Evolutionary conservation across 139 green algal species (phyloP), one percentile per base, ranked within the genome.

Genomic region (Tetraselmis chui): DNA sequence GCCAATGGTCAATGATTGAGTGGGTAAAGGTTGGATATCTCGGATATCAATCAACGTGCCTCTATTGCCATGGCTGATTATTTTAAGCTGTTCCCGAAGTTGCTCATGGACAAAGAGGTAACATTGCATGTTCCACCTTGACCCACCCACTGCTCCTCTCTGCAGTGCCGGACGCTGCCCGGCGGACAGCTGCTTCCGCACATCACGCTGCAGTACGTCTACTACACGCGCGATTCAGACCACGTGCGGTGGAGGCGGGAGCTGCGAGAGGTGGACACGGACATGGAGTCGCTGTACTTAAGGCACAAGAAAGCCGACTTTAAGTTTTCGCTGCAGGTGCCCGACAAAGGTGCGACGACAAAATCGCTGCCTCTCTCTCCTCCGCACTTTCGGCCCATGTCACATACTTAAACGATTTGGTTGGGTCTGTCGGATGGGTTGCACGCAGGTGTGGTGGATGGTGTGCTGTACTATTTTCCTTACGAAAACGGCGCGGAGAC

Each of bases 391-490:
- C n/a, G n/a, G n/a, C n/a, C n/a, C n/a, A n/a, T n/a, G n/a, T n/a
- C n/a, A n/a, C n/a, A n/a, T n/a, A n/a, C n/a, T n/a, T n/a, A n/a
- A n/a, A n/a, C n/a, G n/a, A n/a, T n/a, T n/a, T n/a, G n/a, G n/a
- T n/a, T n/a, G n/a, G n/a, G n/a, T n/a, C n/a, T n/a, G n/a, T n/a
- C n/a, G n/a, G n/a, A 59, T 28, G 75, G 25, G 23, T 78, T 25
- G 28, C 23, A 28, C 23, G 59, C 84, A 92, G 92, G 92, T 25
- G 82, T 28, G 22, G 92, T 95, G 2, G 84, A 89, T 24, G 92
- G 91, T 1, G 87, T 93, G 32, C 83, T 96, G 28, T 94, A 88
- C 85, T 96, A 96, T 86, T 96, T 93, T 58, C 93, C 93, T 1
- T 94, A 83, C 76, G 77, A 89, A 31, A 81, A 91, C 76, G 93